Conservation (phyloP, 352 stramenopile genomes). For the Blastocystis sp. region DNA sequence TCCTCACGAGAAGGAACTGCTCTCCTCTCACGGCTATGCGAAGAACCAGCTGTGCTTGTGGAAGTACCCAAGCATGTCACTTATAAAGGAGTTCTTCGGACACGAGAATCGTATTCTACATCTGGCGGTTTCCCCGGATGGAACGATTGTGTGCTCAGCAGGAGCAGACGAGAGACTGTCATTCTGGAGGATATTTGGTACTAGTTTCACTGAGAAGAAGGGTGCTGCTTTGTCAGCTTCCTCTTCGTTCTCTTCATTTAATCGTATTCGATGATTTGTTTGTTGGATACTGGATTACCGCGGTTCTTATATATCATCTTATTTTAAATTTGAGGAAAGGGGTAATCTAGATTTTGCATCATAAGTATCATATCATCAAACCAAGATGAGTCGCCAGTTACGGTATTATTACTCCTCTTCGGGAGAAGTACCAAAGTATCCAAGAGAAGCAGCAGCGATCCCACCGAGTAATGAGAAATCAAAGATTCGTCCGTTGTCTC, state of each 20-base stretch:
- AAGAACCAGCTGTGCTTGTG: constrained; percentile 94
- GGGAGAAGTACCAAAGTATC: not conserved
- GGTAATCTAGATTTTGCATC: not conserved
- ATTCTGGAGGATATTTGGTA: constrained; percentile 97
- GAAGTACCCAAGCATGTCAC: constrained; percentile 96
- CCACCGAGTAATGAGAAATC: not conserved
- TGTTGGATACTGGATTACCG: not conserved
- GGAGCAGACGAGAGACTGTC: constrained; percentile 94
- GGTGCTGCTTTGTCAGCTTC: not conserved
- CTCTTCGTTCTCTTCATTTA: not conserved
- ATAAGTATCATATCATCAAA: not conserved
- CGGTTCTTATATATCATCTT: not conserved
- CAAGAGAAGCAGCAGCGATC: not conserved
- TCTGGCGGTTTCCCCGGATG: constrained; percentile 87
- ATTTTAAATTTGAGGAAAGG: not conserved
- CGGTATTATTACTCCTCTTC: not conserved
- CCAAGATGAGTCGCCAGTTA: not conserved
- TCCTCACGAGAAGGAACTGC: constrained; percentile 75
- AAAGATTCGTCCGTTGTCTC: not conserved
- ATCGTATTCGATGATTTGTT: not conserved
- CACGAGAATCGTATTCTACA: constrained; percentile 92
- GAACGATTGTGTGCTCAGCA: constrained; percentile 88
- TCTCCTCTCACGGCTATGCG: constrained; percentile 92
- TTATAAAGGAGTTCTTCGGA: constrained; percentile 91
- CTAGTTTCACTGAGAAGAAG: constrained; percentile 67